phyloP scores from a whole-genome alignment of 257 asterid genomes.

The Ehretia macrophylla region DNA sequence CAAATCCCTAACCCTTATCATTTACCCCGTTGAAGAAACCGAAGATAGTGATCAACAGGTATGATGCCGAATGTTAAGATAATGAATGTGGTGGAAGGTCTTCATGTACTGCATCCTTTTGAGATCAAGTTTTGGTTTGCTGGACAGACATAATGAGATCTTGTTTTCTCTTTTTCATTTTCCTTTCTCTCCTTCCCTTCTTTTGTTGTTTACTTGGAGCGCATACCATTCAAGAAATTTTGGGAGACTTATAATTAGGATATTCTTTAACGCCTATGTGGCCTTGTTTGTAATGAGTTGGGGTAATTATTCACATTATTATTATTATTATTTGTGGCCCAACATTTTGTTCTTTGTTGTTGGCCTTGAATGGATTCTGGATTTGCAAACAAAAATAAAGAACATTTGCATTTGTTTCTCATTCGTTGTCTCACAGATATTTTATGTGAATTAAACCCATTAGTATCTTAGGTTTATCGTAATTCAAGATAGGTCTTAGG shows the following conservation, averaged over 20 bases:
- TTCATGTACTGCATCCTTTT: neutral
- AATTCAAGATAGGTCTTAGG: no score
- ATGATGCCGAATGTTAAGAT: conserved; percentile 9
- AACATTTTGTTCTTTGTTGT: no score
- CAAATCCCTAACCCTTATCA: no score
- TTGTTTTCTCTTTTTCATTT: neutral
- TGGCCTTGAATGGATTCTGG: no score
- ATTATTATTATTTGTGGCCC: no score
- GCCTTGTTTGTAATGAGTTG: conserved; percentile 10
- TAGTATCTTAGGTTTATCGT: no score
- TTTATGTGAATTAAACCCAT: no score
- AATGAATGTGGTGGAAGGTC: conserved; percentile 1
- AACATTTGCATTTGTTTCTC: no score
- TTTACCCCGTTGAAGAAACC: conserved; percentile 25
- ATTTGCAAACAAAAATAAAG: no score
- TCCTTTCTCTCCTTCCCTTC: neutral
- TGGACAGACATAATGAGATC: conserved; percentile 8
- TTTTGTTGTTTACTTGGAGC: neutral
- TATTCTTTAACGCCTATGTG: neutral
- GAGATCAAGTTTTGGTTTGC: conserved; percentile 1
- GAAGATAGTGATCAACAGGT: conserved; percentile 14
- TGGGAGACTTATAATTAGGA: conserved; percentile 23
- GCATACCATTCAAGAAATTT: conserved; percentile 28
- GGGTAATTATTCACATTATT: conserved; percentile 9
- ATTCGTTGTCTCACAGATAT: no score